Evolutionary conservation across 2,329 filamentous ascomycete species (phyloP).

Genomic region (Neofusicoccum laricinum): DNA sequence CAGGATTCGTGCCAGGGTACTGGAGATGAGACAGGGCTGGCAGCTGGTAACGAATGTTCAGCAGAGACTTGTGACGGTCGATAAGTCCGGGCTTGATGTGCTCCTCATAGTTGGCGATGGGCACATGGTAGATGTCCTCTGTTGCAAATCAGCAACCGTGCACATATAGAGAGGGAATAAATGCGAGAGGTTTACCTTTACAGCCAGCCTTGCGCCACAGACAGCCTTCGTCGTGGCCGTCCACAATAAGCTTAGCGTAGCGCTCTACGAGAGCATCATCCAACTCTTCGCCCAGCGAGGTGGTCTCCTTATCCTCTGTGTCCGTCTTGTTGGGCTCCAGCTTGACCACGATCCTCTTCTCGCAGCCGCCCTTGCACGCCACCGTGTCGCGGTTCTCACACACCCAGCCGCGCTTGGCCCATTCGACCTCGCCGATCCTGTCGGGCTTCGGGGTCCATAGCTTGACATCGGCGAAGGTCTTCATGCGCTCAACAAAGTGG

Average conservation of each 20-base stretch:
- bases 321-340: conserved; percentile 56
- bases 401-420: conserved; percentile 91
- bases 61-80: conserved; percentile 11
- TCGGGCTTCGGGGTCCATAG: conserved; percentile 93
- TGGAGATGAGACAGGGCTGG: conserved; percentile 1
- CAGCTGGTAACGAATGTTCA: conserved; percentile 13
- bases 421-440: conserved; percentile 81
- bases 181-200: conserved; percentile 58
- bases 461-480: conserved; percentile 86
- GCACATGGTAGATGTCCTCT: conserved; percentile 64
- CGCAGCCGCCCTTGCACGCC: conserved; percentile 75
- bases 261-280: conserved; percentile 69
- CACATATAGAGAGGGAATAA: neutral
- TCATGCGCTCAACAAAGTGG: conserved; percentile 75
- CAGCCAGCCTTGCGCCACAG: conserved; percentile 86
- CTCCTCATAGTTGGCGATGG: conserved; percentile 25
- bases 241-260: conserved; percentile 70
- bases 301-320: conserved; percentile 40
- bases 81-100: conserved; percentile 15
- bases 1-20: neutral
- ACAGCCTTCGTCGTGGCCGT: conserved; percentile 76
- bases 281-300: conserved; percentile 35
- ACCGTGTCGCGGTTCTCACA: conserved; percentile 74
- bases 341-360: conserved; percentile 79
- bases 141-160: neutral